phyloP scores from a whole-genome alignment of 108 stramenopile genomes.

The Epithemia pelagica region DNA sequence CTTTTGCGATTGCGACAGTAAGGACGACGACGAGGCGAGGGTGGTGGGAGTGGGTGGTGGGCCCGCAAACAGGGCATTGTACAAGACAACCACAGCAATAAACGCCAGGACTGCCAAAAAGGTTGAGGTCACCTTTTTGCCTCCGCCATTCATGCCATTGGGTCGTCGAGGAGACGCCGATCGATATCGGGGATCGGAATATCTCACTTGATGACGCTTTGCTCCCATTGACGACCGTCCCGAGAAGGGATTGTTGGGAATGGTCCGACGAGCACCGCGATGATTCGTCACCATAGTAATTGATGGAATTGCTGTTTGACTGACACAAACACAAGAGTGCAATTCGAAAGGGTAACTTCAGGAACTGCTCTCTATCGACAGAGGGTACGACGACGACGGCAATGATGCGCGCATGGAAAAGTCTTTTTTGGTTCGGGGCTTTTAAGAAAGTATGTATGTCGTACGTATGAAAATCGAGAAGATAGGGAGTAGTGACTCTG shows the following conservation, averaged over 20 bases:
- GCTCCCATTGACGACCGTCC: slow-evolving; percentile 14
- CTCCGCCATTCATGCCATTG: neutral
- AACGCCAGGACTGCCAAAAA: neutral
- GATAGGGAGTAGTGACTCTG: too few relatives aligned
- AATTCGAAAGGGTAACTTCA: too few relatives aligned
- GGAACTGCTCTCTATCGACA: too few relatives aligned
- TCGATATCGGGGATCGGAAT: slow-evolving; percentile 15
- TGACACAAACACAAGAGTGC: slow-evolving; percentile 44
- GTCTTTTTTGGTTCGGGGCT: too few relatives aligned
- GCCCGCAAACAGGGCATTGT: slow-evolving; percentile 23
- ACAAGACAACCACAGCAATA: neutral
- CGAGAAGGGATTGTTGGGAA: neutral
- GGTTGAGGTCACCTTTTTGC: neutral
- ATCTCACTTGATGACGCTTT: slow-evolving; percentile 23
- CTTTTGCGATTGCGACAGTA: too few relatives aligned
- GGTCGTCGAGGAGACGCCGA: neutral
- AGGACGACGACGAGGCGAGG: neutral
- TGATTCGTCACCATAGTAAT: slow-evolving; percentile 35
- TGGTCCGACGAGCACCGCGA: neutral
- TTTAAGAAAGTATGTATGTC: too few relatives aligned
- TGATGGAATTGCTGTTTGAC: slow-evolving; percentile 48
- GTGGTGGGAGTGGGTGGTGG: slow-evolving; percentile 21
- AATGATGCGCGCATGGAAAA: too few relatives aligned
- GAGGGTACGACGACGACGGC: too few relatives aligned
- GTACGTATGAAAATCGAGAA: too few relatives aligned